Percentiles rank a stretch among this genome's conserved stretches.
Evolutionary conservation across 768 basidiomycete species (phyloP).

Genomic region (Rhizopogon rudus): DNA sequence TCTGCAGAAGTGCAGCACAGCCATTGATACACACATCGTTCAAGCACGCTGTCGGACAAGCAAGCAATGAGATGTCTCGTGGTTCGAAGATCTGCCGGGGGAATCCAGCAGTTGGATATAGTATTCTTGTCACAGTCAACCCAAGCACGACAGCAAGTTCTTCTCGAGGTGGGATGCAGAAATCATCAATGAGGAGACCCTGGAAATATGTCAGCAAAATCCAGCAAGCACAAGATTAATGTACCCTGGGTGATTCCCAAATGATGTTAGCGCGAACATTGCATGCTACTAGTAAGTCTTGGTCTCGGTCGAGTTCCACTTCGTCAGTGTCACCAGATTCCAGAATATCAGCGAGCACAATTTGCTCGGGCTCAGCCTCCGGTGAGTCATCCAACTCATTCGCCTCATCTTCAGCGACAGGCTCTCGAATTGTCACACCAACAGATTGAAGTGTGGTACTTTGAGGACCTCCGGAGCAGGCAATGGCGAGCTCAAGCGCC

Average conservation of each 20-base stretch:
- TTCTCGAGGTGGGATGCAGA: background rate
- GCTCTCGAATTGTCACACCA: background rate
- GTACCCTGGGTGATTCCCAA: background rate
- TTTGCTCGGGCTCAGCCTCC: background rate
- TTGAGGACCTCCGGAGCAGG: background rate
- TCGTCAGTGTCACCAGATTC: background rate
- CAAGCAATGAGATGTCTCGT: background rate
- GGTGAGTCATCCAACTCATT: background rate
- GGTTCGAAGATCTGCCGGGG: background rate
- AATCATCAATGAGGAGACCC: background rate
- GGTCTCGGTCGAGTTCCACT: background rate
- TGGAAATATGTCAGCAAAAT: background rate
- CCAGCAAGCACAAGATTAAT: background rate
- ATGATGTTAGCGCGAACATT: background rate
- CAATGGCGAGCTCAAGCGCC: background rate
- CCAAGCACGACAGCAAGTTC: background rate
- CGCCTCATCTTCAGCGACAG: background rate
- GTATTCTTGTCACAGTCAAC: background rate
- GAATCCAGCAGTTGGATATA: background rate
- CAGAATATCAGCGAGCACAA: background rate
- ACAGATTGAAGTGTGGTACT: background rate
- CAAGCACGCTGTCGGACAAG: background rate
- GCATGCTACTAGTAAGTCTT: background rate
- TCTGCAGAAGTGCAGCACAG: constrained; percentile 2
- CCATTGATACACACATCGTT: constrained; percentile 7